Base-by-base conservation (phyloP, 1,284 basidiomycete genomes). In the Cerioporus squamosus region DNA sequence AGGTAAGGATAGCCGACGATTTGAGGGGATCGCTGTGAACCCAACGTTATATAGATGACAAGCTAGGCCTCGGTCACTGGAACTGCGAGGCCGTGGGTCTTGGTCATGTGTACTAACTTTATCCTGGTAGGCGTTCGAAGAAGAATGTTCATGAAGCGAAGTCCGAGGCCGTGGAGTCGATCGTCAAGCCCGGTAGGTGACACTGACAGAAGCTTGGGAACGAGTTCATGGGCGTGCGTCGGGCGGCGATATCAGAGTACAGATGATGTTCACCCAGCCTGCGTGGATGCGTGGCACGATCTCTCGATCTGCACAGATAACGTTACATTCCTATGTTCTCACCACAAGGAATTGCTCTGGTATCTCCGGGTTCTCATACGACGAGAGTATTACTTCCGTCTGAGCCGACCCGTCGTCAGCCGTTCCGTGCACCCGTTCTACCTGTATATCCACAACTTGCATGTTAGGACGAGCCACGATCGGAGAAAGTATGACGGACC, bases 341-440 rank as follows among this genome's bases (percentile, higher is more conserved):
- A 88, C 79, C 33, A 91, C 88, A 39, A 89, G 77, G 63, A 91
- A 90, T 49, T 84, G 83, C 62, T 91, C 89, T 42, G 90, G 90
- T 14, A 91, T 75, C 63, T 88, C 87, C 5, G 82, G 81, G 55
- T 75, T 81, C 63, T 89, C 86, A 63, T 87, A 89, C 1, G 77
- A 75, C 3, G 72, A 75, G 5, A 91, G 73, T 3, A 65, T 69
- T 5, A 77, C 77, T 45, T 75, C 70, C 14, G 75, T 67, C 8
- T 67, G 68, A 29, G 81, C 71, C 24, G 64, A 67, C 0, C 80
- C 79, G 40, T 76, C 68, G 24, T 75, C 75, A 7, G 75, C 72
- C 5, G 70, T 62, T 1, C 47, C 50, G 1, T 53, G 36, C 6
- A 83, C 72, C 22, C 82, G 77, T 48, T 78, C 75, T 12, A 90